Base-by-base conservation (phyloP, 2,329 filamentous ascomycete genomes). In the Aspergillus pseudoterreus region DNA sequence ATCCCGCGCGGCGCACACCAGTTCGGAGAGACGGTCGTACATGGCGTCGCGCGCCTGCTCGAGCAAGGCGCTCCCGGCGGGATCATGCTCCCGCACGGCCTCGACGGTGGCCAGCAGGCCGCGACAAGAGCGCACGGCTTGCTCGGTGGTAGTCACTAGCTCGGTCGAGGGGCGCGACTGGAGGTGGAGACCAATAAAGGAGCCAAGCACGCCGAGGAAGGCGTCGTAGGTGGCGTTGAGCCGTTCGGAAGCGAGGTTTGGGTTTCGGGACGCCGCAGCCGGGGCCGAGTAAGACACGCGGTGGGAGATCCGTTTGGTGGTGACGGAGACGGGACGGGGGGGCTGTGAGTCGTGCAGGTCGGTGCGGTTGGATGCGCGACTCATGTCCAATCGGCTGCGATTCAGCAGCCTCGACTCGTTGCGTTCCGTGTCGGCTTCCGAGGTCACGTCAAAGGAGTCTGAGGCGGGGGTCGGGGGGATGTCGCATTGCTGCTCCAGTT, bases 131-230 rank as follows among this genome's bases (percentile, higher is more conserved):
- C 84, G 80, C 9, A 92, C 88, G 8, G 92, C 90, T 67, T 92
- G 86, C 65, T 89, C 86, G 44, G 95, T 92, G 14, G 89, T 91
- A 10, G 85, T 75, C 30, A 91, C 84, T 45, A 97, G 79, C 67
- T 96, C 91, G 1, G 87, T 83, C 8, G 90, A 87, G 6, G 91
- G 94, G 56, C 94, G 87, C n/a, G 92, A 94, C 68, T 96, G 91
- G 54, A 96, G 78, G 70, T 96, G 90, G 50, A 96, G 80, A 14
- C 94, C 94, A 67, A 97, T 92, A 68, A 97, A 96, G 4, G 90
- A 95, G 46, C 90, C 92, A 47, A 99, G 82, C 65, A 92, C 88
- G 6, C 92, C 94, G 48, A 99, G 76, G 64, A 97, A 96, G 6
- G 83, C 83, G 72, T 97, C 92, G 73, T 96, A 91, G 46, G 85